Percentiles rank a stretch among this genome's conserved stretches.
These are phyloP conservation scores for Trichoderma atrobrunneum DNA, from an alignment of 2,329 filamentous ascomycete genomes.

Conservation along the genomic window DNA sequence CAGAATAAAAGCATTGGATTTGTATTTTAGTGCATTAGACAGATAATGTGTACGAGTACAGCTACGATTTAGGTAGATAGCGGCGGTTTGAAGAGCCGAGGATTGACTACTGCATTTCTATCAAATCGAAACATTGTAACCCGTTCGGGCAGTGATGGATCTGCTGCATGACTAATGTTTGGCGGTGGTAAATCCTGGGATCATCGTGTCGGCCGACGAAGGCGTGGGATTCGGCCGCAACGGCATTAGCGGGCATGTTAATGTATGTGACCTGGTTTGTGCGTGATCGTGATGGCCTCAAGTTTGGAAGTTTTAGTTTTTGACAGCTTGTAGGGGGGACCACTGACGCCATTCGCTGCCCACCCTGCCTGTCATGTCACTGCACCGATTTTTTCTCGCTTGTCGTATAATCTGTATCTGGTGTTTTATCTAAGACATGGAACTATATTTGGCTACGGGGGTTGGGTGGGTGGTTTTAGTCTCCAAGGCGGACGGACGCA, in stretches of 20 bases:
- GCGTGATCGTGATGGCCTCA: background rate
- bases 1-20: background rate
- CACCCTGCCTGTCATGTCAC: background rate
- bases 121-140: conserved; percentile 5
- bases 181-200: background rate
- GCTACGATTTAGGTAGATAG: background rate
- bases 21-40: conserved; percentile 1
- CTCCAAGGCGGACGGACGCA: background rate
- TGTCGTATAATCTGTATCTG: background rate
- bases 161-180: background rate
- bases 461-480: background rate
- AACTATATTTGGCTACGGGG: background rate
- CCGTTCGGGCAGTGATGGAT: background rate
- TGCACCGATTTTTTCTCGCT: background rate
- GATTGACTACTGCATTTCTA: background rate
- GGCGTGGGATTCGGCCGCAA: background rate
- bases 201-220: background rate
- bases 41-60: background rate
- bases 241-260: background rate
- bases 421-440: background rate
- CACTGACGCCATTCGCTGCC: background rate
- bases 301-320: background rate
- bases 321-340: background rate
- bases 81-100: background rate
- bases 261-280: too few relatives aligned